Base-by-base conservation (phyloP, 108 stramenopile genomes). In the Aurantiochytrium sp. region DNA sequence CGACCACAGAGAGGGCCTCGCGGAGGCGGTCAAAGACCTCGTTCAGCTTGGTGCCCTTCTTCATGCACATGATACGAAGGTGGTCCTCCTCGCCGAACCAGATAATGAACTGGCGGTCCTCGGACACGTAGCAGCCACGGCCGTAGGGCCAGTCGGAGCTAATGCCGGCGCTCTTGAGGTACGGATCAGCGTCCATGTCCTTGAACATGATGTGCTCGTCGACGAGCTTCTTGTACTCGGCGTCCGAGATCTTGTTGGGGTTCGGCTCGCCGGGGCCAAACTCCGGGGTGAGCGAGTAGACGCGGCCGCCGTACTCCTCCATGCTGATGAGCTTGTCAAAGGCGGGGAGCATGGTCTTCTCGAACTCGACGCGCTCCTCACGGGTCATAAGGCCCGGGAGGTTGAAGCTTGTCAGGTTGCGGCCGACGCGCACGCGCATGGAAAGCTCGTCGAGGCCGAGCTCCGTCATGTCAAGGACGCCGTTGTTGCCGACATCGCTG, bases 1-100 rank as follows among this genome's bases (percentile, higher is more conserved):
- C 92, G 55, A 94, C 90, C 5, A 91, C 92, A 12, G 60, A 73
- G 71, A 94, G 91, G 92, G 92, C 47, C 76, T 91, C 43, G 92
- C 89, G 90, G 91, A 89, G 89, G 73, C 92, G 92, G 89, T 90
- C 88, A 60, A 94, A 94, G 12, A 93, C 92, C 88, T 93, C 92
- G 72, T 93, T 92, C 51, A 94, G 89, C 42, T 92, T 35, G n/a
- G 92, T 90, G 43, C 94, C 94, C 60, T 88, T 89, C 91, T 94
- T 93, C 94, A 94, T 93, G 90, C 93, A 93, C 94, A 94, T 94
- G 92, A 94, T 93, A 28, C 94, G 91, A 14, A 94, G 90, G 60
- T 94, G 94, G 60, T 94, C 94, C 91, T 94, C 94, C 89, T 94
- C 94, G 23, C 94, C 94, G 88, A 94, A 93, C 94, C 94, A 94